phyloP scores from a whole-genome alignment of 75 land plant genomes.

The Pinus tabuliformis region DNA sequence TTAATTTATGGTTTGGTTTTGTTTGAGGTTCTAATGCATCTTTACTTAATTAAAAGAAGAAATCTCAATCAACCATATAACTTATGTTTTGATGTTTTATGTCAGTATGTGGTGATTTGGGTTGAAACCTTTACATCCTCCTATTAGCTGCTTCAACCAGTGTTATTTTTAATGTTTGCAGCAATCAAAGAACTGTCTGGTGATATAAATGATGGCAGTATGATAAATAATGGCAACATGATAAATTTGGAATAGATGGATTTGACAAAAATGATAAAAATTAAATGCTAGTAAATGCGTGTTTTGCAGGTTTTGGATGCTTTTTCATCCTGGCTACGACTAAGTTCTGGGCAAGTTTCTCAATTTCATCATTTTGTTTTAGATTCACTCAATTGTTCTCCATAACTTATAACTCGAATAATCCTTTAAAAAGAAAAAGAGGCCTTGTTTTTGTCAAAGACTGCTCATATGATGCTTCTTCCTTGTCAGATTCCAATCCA shows the following conservation, averaged over 20 bases:
- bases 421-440: background rate
- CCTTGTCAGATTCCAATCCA: slow-evolving; percentile 34
- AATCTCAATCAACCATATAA: no score
- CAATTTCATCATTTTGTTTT: background rate
- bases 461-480: background rate
- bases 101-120: no score
- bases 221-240: no score
- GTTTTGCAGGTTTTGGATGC: slow-evolving; percentile 46
- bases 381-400: background rate
- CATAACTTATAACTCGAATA: background rate
- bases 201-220: no score
- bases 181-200: background rate
- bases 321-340: slow-evolving; percentile 95
- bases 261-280: no score
- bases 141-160: background rate
- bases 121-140: no score
- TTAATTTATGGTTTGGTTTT: no score
- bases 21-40: no score
- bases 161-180: background rate
- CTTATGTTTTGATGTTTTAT: no score
- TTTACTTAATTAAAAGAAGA: no score
- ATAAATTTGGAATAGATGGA: no score
- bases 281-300: background rate
- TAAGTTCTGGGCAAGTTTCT: slow-evolving; percentile 63
- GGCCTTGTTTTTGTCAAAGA: background rate